Percentiles rank a stretch among this genome's conserved stretches.
Evolutionary conservation across 2,329 filamentous ascomycete genomes (phyloP).

Genomic region (Stachybotrys chartarum): DNA sequence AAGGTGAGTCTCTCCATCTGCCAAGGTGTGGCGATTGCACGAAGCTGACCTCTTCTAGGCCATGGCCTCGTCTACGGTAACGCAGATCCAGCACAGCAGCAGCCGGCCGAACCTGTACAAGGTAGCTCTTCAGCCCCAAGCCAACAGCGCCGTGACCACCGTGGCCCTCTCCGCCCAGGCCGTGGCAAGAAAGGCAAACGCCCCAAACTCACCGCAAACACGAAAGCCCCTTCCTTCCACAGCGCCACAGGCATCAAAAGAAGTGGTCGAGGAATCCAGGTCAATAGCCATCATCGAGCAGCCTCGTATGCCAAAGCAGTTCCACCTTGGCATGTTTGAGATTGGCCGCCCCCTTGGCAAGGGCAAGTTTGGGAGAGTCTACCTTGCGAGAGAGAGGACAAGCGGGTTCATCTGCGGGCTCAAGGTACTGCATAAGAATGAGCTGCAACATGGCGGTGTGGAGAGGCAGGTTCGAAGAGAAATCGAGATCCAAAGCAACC

Average conservation of each 20-base stretch:
- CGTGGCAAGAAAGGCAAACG: conserved; percentile 44
- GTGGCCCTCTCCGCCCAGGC: conserved; percentile 63
- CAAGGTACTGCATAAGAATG: conserved; percentile 79
- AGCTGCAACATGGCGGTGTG: conserved; percentile 66
- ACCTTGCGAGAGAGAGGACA: conserved; percentile 71
- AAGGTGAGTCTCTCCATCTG: conserved; percentile 52
- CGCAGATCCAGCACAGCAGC: conserved; percentile 41
- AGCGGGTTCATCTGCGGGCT: conserved; percentile 78
- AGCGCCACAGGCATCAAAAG: conserved; percentile 36
- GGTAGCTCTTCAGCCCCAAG: conserved; percentile 73
- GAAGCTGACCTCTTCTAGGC: conserved; percentile 32
- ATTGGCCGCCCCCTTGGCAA: conserved; percentile 82
- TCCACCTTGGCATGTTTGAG: conserved; percentile 91
- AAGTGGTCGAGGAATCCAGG: conserved; percentile 43
- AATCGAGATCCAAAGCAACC: conserved; percentile 82
- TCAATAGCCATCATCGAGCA: conserved; percentile 49
- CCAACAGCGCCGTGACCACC: conserved; percentile 55
- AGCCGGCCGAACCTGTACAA: conserved; percentile 80
- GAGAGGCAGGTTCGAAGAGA: conserved; percentile 83
- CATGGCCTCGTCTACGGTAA: conserved; percentile 19
- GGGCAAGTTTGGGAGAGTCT: conserved; percentile 82
- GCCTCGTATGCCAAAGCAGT: conserved; percentile 52
- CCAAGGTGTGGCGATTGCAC: neutral
- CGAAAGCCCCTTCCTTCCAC: conserved; percentile 41
- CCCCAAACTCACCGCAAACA: conserved; percentile 38